These are phyloP conservation scores for Diddensiella santjacobensis DNA, from an alignment of 805 yeast species.

Conservation along the genomic window DNA sequence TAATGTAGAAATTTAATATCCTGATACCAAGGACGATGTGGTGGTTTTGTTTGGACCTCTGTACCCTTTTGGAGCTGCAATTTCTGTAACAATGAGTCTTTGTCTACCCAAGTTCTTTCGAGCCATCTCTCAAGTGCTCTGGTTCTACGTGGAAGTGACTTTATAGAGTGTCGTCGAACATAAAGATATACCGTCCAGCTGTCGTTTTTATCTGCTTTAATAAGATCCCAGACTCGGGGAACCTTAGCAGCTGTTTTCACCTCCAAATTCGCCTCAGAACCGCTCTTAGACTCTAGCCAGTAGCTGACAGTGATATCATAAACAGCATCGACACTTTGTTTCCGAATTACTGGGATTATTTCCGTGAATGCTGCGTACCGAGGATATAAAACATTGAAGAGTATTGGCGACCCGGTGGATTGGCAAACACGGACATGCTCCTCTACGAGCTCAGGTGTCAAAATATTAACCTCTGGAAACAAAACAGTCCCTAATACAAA, in stretches of 20 bases:
- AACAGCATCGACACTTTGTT: constrained; percentile 31
- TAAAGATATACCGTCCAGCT: constrained; percentile 22
- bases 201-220: not conserved
- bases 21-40: not conserved
- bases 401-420: constrained; percentile 55
- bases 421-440: constrained; percentile 54
- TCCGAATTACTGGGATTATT: constrained; percentile 25
- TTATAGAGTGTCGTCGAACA: constrained; percentile 12
- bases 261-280: constrained; percentile 3
- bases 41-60: not conserved
- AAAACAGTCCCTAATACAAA: constrained; percentile 68
- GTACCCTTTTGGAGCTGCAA: not conserved
- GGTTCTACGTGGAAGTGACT: constrained; percentile 20
- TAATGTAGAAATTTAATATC: constrained; percentile 7
- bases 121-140: constrained; percentile 56
- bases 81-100: constrained; percentile 42
- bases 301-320: constrained; percentile 58
- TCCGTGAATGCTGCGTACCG: constrained; percentile 45
- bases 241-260: not conserved
- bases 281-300: constrained; percentile 3
- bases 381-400: constrained; percentile 69
- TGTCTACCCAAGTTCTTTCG: constrained; percentile 67
- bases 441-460: constrained; percentile 29
- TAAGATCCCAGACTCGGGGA: not conserved
- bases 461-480: constrained; percentile 82